Evolutionary conservation across 768 basidiomycete species (phyloP).

Genomic region (Tulasnella sp.): DNA sequence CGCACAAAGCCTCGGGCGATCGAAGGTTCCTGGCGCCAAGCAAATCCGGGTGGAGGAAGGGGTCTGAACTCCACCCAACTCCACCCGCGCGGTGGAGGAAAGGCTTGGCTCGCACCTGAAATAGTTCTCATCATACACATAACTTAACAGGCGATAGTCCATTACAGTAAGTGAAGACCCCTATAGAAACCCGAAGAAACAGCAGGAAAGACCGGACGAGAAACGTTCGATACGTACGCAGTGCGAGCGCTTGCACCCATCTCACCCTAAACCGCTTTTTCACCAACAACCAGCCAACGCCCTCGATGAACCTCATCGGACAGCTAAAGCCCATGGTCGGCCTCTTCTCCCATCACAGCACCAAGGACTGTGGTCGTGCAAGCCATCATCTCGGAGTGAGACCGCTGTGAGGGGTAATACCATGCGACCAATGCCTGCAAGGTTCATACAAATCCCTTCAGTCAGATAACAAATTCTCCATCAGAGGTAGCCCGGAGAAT

Average conservation of each 20-base stretch:
- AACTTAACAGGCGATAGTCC: too few species aligned
- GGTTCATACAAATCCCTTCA: background rate
- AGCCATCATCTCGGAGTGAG: constrained; percentile 25
- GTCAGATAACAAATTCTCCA: background rate
- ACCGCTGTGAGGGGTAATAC: constrained; percentile 9
- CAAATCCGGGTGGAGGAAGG: background rate
- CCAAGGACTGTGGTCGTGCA: constrained; percentile 4
- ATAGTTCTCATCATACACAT: too few species aligned
- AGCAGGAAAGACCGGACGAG: background rate
- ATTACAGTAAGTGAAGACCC: too few species aligned
- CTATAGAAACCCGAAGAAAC: background rate
- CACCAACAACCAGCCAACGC: background rate
- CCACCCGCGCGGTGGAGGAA: too few species aligned
- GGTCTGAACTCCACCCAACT: too few species aligned
- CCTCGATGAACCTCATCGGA: background rate
- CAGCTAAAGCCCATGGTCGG: background rate
- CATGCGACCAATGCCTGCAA: constrained; percentile 18
- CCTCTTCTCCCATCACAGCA: background rate
- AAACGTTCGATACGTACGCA: background rate
- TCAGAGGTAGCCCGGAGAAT: background rate
- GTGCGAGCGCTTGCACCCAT: background rate
- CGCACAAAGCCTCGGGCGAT: background rate
- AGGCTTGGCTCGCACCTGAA: too few species aligned
- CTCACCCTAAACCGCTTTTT: background rate
- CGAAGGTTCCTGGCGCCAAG: background rate